phyloP scores from a whole-genome alignment of 805 yeast genomes.

The Monosporozyma siamensis region DNA sequence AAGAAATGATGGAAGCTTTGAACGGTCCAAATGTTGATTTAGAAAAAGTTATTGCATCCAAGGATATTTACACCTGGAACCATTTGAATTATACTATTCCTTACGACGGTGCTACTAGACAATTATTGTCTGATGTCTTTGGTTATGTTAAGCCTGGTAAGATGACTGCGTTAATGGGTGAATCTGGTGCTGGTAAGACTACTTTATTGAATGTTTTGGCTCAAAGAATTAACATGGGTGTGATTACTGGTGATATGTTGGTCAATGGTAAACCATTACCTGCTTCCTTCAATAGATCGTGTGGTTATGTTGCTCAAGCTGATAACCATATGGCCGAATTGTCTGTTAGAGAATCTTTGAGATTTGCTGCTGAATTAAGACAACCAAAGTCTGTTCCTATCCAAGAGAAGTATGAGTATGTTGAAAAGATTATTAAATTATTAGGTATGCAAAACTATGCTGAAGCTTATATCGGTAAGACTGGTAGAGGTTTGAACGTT shows the following conservation, averaged over 20 bases:
- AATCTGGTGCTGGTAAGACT: slow-evolving; percentile 83
- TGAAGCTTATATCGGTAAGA: slow-evolving; percentile 71
- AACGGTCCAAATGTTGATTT: slow-evolving; percentile 28
- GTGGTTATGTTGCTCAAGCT: slow-evolving; percentile 77
- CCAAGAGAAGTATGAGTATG: slow-evolving; percentile 55
- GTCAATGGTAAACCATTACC: slow-evolving; percentile 58
- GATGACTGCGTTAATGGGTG: slow-evolving; percentile 76
- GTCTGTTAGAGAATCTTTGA: slow-evolving; percentile 67
- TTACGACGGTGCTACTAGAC: slow-evolving; percentile 49
- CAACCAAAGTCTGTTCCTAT: slow-evolving; percentile 51
- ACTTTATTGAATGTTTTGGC: slow-evolving; percentile 65
- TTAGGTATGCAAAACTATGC: slow-evolving; percentile 63
- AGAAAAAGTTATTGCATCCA: slow-evolving; percentile 28
- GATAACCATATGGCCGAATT: slow-evolving; percentile 62
- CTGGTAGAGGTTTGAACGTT: slow-evolving; percentile 63
- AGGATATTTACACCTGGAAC: slow-evolving; percentile 63
- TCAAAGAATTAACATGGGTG: slow-evolving; percentile 62
- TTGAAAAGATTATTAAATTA: slow-evolving; percentile 55
- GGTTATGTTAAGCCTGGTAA: slow-evolving; percentile 80
- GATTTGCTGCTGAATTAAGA: slow-evolving; percentile 63
- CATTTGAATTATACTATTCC: slow-evolving; percentile 58
- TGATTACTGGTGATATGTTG: slow-evolving; percentile 59
- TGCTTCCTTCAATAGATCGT: slow-evolving; percentile 60
- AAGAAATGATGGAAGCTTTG: slow-evolving; percentile 32
- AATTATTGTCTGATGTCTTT: slow-evolving; percentile 44